These are phyloP conservation scores for Striga hermonthica DNA, from an alignment of 305 asterid genomes.

Conservation along the genomic window DNA sequence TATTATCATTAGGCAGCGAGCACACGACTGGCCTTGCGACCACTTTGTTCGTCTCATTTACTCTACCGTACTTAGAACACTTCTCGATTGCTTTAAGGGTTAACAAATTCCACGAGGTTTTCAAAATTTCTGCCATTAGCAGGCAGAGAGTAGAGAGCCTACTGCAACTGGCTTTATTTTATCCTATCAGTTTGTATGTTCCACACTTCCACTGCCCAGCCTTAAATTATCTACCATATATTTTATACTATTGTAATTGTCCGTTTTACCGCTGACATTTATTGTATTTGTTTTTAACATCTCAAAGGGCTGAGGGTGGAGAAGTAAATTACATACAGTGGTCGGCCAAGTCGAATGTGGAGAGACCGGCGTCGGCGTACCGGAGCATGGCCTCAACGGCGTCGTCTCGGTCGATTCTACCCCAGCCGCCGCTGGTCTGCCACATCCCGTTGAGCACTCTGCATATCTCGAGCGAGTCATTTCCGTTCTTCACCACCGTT, in stretches of 20 bases:
- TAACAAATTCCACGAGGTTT: conserved; percentile 35
- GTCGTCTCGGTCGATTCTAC: conserved; percentile 76
- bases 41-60: conserved; percentile 32
- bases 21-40: conserved; percentile 43
- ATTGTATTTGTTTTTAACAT: neutral
- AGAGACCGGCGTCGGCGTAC: conserved; percentile 80
- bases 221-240: conserved; percentile 30
- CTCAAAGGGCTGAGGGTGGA: conserved; percentile 28
- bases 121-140: conserved; percentile 46
- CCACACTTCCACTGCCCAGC: conserved; percentile 4
- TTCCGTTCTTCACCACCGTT: conserved; percentile 57
- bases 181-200: conserved; percentile 32
- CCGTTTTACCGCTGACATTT: conserved; percentile 28
- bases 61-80: conserved; percentile 32
- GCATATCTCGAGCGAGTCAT: conserved; percentile 76
- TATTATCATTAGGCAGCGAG: conserved; percentile 51
- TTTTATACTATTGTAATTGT: neutral
- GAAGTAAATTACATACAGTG: conserved; percentile 58
- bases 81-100: conserved; percentile 35
- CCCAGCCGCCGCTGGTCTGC: conserved; percentile 99
- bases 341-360: conserved; percentile 97
- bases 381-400: conserved; percentile 86
- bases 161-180: conserved; percentile 22
- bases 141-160: neutral
- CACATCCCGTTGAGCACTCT: conserved; percentile 92